phyloP scores from a whole-genome alignment of 495 filamentous ascomycete genomes.

The Aspergillus cavernicola region DNA sequence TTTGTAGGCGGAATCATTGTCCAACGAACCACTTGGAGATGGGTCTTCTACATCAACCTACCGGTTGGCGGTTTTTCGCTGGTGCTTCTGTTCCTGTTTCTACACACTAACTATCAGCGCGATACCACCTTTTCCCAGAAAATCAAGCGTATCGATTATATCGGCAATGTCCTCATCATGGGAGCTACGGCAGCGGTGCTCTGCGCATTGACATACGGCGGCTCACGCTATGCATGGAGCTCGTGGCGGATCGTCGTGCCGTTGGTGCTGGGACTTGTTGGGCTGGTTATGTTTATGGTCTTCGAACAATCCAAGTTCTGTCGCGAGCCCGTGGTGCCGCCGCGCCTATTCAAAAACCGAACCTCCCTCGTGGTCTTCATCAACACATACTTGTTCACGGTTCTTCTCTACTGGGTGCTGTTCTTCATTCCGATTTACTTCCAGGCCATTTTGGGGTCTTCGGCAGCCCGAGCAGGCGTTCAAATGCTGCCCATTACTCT shows the following conservation, averaged over 20 bases:
- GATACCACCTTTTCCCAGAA: constrained; percentile 19
- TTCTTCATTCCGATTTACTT: constrained; percentile 50
- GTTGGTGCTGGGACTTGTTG: constrained; percentile 15
- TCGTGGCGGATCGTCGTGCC: constrained; percentile 47
- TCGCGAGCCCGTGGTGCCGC: constrained; percentile 45
- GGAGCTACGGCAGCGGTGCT: too few species aligned
- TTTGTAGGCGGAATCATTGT: constrained; percentile 26
- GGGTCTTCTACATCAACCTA: constrained; percentile 68
- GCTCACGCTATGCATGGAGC: constrained; percentile 47
- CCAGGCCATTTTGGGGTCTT: constrained; percentile 46
- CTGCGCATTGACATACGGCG: too few species aligned
- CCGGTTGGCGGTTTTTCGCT: constrained; percentile 45
- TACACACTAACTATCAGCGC: constrained; percentile 22
- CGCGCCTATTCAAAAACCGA: constrained; percentile 43
- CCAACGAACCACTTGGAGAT: constrained; percentile 27
- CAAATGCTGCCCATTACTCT: constrained; percentile 46
- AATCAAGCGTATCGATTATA: constrained; percentile 46
- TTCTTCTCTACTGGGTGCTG: constrained; percentile 43
- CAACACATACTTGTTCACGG: constrained; percentile 43
- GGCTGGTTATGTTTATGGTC: constrained; percentile 16
- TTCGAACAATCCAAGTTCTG: constrained; percentile 14
- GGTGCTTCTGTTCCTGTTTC: constrained; percentile 48
- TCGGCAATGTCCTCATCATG: constrained; percentile 33
- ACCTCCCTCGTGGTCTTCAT: constrained; percentile 41
- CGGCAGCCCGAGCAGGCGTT: constrained; percentile 42